These are phyloP conservation scores for Psidium friedrichsthalianum DNA, from an alignment of 345 rosid genomes.

Conservation along the genomic window DNA sequence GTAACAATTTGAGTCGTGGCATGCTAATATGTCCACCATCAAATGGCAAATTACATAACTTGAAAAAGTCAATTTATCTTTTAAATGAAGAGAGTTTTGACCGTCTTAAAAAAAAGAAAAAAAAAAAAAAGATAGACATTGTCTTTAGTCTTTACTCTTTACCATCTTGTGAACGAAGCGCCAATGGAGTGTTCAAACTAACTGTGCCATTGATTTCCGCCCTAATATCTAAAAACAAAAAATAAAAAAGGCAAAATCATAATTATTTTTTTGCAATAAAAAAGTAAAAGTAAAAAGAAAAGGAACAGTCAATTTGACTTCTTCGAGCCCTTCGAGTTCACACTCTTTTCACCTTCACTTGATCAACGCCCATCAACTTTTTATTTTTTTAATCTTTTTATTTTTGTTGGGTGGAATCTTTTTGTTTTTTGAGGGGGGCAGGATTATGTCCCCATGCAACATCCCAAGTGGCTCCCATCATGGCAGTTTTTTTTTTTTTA, in stretches of 20 bases:
- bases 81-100: neutral
- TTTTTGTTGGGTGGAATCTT: neutral
- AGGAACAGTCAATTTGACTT: neutral
- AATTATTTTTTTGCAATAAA: neutral
- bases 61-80: neutral
- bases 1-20: neutral
- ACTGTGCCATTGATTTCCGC: neutral
- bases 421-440: neutral
- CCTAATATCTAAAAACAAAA: neutral
- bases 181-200: neutral
- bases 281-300: neutral
- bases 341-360: neutral
- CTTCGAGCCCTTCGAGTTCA: neutral
- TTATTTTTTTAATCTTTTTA: neutral
- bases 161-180: neutral
- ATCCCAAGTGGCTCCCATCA: slow-evolving; percentile 1
- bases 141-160: neutral
- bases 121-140: neutral
- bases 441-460: slow-evolving; percentile 1
- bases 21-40: neutral
- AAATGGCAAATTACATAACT: neutral
- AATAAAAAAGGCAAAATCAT: neutral
- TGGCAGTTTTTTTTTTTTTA: neutral
- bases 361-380: neutral
- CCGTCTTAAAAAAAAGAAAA: neutral